Evolutionary conservation across 2,329 filamentous ascomycete species (phyloP).

Genomic region (Colletotrichum truncatum): DNA sequence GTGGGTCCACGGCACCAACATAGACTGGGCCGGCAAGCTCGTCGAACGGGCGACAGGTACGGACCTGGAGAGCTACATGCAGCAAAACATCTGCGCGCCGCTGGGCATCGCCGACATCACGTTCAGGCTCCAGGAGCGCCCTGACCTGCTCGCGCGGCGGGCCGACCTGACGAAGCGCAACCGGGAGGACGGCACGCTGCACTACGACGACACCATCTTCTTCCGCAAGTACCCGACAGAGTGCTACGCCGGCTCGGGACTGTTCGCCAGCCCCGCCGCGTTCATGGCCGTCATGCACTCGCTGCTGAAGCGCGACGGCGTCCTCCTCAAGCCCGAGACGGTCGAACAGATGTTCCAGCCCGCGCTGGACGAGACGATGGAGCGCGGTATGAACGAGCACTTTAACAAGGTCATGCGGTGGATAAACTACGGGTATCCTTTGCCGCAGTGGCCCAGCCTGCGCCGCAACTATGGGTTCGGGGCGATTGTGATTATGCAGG

Average conservation of each 20-base stretch:
- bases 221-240: conserved; percentile 13
- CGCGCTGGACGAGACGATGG: neutral
- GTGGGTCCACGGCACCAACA: conserved; percentile 53
- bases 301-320: conserved; percentile 57
- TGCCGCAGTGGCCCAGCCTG: conserved; percentile 2
- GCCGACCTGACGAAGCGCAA: conserved; percentile 27
- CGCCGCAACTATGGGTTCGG: conserved; percentile 12
- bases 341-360: conserved; percentile 55
- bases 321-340: conserved; percentile 51
- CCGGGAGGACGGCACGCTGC: conserved; percentile 17
- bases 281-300: conserved; percentile 56
- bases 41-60: conserved; percentile 56
- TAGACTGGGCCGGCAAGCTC: conserved; percentile 63
- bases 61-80: conserved; percentile 53
- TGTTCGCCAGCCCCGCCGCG: conserved; percentile 44
- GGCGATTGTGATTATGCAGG: conserved; percentile 1
- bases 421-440: neutral
- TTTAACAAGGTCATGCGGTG: conserved; percentile 4
- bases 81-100: conserved; percentile 49
- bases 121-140: conserved; percentile 36
- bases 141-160: conserved; percentile 7
- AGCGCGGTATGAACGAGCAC: conserved; percentile 6
- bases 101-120: conserved; percentile 21
- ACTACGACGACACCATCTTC: conserved; percentile 24
- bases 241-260: conserved; percentile 45